Evolutionary conservation across 1,284 basidiomycete genomes (phyloP).

Genomic region (Naganishia sp.): DNA sequence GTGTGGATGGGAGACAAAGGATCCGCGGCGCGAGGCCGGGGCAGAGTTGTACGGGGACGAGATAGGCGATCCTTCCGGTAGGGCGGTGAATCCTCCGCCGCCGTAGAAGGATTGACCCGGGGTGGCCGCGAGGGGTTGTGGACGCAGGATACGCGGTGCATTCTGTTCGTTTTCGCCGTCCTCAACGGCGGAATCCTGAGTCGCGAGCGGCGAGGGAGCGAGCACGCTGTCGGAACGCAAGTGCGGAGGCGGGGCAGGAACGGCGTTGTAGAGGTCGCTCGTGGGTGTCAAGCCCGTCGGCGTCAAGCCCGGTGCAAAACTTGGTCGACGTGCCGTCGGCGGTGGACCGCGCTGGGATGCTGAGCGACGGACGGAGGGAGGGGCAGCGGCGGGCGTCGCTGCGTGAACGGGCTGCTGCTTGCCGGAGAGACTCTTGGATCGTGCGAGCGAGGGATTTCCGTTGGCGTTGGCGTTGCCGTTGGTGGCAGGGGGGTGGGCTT

Average conservation of each 20-base stretch:
- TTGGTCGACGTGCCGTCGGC: not conserved
- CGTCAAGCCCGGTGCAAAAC: not conserved
- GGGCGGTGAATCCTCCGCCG: not conserved
- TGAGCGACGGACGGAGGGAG: not conserved
- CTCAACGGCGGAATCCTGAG: not conserved
- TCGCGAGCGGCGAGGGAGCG: constrained; percentile 2
- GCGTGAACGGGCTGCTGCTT: constrained; percentile 7
- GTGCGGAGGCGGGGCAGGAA: constrained; percentile 16
- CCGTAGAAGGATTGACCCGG: constrained; percentile 15
- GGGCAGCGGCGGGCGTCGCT: not conserved
- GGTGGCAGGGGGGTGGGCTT: constrained; percentile 11
- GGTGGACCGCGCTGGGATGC: constrained; percentile 17
- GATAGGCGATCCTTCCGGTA: constrained; percentile 18
- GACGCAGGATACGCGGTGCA: not conserved
- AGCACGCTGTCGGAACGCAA: constrained; percentile 1
- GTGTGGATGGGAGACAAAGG: constrained; percentile 27
- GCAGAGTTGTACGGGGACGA: constrained; percentile 18
- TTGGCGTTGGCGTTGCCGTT: not conserved
- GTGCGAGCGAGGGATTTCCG: constrained; percentile 3
- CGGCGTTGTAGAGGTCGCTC: constrained; percentile 13
- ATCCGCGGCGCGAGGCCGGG: constrained; percentile 23
- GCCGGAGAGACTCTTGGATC: constrained; percentile 12
- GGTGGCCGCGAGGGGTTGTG: constrained; percentile 12
- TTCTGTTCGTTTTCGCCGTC: not conserved
- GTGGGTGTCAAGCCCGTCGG: constrained; percentile 4